Conservation (phyloP, 2,329 filamentous ascomycete genomes). For the Cladosporium sp. region DNA sequence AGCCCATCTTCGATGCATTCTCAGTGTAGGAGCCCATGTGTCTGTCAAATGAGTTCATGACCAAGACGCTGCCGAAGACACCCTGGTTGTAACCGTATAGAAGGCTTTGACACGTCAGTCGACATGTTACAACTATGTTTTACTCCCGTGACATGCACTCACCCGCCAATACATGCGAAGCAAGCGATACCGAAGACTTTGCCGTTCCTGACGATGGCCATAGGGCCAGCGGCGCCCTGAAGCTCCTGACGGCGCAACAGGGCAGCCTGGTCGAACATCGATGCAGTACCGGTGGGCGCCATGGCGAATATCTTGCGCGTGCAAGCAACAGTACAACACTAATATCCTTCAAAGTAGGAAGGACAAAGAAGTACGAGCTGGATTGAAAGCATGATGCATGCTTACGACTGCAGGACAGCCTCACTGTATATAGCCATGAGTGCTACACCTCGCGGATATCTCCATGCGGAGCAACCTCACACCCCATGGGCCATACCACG, state of each 20-base stretch:
- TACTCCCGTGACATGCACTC: constrained; percentile 27
- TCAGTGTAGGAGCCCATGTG: constrained; percentile 40
- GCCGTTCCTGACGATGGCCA: constrained; percentile 49
- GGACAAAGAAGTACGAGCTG: no score
- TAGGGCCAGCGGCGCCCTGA: constrained; percentile 40
- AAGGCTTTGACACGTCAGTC: constrained; percentile 31
- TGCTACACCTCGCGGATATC: not conserved
- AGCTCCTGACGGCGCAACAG: constrained; percentile 39
- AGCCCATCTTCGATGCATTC: constrained; percentile 41
- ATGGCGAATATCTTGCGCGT: constrained; percentile 21
- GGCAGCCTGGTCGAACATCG: constrained; percentile 38
- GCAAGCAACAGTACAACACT: not conserved
- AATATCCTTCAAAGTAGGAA: not conserved
- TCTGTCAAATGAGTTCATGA: constrained; percentile 43
- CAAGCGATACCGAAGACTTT: constrained; percentile 54
- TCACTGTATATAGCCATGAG: not conserved
- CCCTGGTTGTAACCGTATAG: constrained; percentile 67
- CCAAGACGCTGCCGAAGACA: constrained; percentile 66
- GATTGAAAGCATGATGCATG: not conserved
- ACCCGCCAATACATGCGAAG: constrained; percentile 48
- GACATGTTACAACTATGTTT: not conserved
- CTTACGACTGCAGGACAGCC: not conserved
- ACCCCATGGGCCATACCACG: not conserved
- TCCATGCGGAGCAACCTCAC: not conserved
- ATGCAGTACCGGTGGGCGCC: constrained; percentile 34